Conservation (phyloP, 768 basidiomycete genomes). For the Russula ochroleuca region DNA sequence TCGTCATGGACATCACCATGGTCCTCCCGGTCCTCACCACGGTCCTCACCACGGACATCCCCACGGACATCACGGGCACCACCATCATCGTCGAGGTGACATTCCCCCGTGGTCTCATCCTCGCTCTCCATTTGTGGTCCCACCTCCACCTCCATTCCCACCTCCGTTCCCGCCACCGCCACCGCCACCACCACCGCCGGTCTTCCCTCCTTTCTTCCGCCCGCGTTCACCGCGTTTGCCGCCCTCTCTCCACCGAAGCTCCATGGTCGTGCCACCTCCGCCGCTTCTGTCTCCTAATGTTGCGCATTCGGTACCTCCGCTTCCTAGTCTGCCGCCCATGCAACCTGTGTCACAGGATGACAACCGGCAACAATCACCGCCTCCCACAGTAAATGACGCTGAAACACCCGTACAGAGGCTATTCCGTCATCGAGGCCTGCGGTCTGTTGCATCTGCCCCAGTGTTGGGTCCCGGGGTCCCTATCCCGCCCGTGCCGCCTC, state of each 20-base stretch:
- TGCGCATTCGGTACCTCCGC: slow-evolving; percentile 27
- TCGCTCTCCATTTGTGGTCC: slow-evolving; percentile 15
- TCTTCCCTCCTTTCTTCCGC: slow-evolving; percentile 25
- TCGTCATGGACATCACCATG: slow-evolving; percentile 16
- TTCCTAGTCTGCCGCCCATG: slow-evolving; percentile 14
- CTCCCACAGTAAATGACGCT: neutral
- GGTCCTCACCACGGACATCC: slow-evolving; percentile 5
- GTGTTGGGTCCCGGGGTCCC: slow-evolving; percentile 20
- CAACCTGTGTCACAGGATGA: slow-evolving; percentile 1
- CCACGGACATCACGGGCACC: neutral
- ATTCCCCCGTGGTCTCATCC: slow-evolving; percentile 19
- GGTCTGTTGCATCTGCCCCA: slow-evolving; percentile 22
- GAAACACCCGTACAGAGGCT: slow-evolving; percentile 20
- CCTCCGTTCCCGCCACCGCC: slow-evolving; percentile 1
- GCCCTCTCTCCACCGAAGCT: slow-evolving; percentile 1
- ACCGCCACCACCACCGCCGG: slow-evolving; percentile 25
- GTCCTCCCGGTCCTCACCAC: neutral
- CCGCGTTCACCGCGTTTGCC: slow-evolving; percentile 16
- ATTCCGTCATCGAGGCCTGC: slow-evolving; percentile 19
- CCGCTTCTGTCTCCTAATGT: slow-evolving; percentile 7
- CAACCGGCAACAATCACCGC: neutral
- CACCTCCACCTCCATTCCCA: slow-evolving; percentile 12
- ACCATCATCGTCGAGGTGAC: slow-evolving; percentile 10
- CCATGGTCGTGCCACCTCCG: slow-evolving; percentile 1
- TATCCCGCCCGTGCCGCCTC: slow-evolving; percentile 29